Evolutionary conservation across 2,329 filamentous ascomycete species (phyloP).

Genomic region (Didymella arachidicola): DNA sequence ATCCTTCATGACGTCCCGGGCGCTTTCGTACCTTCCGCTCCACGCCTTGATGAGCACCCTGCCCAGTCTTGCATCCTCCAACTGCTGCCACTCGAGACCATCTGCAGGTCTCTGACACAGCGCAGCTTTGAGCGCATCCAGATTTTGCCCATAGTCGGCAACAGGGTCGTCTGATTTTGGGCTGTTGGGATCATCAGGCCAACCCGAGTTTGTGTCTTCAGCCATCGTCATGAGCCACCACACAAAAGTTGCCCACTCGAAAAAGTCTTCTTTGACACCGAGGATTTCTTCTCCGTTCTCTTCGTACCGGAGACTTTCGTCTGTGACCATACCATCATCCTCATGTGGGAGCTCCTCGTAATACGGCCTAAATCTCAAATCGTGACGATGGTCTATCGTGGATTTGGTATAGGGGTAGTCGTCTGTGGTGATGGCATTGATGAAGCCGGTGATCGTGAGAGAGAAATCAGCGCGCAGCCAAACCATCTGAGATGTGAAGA

Average conservation of each 20-base stretch:
- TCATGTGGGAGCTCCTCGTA: not conserved
- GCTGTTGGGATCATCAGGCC: not conserved
- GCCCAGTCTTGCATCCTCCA: not conserved
- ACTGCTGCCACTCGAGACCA: not conserved
- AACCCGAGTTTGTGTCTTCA: not conserved
- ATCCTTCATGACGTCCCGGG: not conserved
- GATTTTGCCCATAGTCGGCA: not conserved
- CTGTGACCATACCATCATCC: not conserved
- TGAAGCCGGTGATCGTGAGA: not conserved
- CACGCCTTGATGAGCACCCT: not conserved
- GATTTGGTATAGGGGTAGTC: not conserved
- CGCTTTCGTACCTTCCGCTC: not conserved
- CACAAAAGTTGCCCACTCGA: not conserved
- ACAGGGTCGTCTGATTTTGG: not conserved
- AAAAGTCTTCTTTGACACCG: not conserved
- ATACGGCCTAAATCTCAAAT: not conserved
- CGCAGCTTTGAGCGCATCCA: not conserved
- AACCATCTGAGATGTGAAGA: not conserved
- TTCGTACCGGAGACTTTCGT: not conserved
- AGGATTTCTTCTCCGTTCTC: not conserved
- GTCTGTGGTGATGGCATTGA: not conserved
- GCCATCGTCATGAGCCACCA: constrained; percentile 2
- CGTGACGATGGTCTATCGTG: not conserved
- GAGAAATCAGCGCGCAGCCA: constrained; percentile 1
- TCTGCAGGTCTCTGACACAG: not conserved